phyloP scores from a whole-genome alignment of 208 protist genomes.

The Trypanosoma mega region DNA sequence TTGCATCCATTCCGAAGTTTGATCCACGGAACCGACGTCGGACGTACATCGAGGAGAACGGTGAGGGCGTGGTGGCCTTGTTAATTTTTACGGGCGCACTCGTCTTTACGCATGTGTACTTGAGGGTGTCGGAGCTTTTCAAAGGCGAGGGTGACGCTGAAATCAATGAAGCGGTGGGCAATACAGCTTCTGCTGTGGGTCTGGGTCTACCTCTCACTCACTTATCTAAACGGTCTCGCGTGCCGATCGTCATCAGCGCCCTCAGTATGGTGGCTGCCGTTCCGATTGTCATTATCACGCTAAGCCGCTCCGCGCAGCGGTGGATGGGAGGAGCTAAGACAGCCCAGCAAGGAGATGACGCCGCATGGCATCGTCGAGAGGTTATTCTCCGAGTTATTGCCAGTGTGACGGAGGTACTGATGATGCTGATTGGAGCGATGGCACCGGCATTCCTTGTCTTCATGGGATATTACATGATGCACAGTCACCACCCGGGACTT shows the following conservation, averaged over 20 bases:
- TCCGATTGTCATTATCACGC: constrained; percentile 63
- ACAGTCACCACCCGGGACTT: constrained; percentile 44
- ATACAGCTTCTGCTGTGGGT: neutral
- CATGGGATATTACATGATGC: constrained; percentile 46
- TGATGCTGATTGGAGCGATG: constrained; percentile 41
- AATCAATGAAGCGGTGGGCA: no score
- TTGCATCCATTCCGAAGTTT: constrained; percentile 69
- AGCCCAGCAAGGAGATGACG: neutral
- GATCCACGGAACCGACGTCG: constrained; percentile 20
- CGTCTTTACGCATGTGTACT: constrained; percentile 57
- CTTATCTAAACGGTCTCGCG: constrained; percentile 25
- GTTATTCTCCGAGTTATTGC: constrained; percentile 21
- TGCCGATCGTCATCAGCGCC: constrained; percentile 68
- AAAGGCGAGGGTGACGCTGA: constrained; percentile 7
- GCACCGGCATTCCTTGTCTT: constrained; percentile 39
- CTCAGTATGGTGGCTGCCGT: constrained; percentile 52
- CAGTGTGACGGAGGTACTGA: constrained; percentile 52
- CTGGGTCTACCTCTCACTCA: neutral
- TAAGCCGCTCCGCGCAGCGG: constrained; percentile 54
- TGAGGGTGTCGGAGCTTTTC: constrained; percentile 24
- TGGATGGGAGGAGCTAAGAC: constrained; percentile 23
- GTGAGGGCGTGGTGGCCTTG: constrained; percentile 72
- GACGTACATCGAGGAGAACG: constrained; percentile 74
- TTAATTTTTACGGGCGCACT: constrained; percentile 57
- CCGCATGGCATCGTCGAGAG: neutral